Evolutionary conservation across 2,329 filamentous ascomycete species (phyloP), one percentile per base, ranked within the genome.

Genomic region (Conoideocrella luteorostrata): DNA sequence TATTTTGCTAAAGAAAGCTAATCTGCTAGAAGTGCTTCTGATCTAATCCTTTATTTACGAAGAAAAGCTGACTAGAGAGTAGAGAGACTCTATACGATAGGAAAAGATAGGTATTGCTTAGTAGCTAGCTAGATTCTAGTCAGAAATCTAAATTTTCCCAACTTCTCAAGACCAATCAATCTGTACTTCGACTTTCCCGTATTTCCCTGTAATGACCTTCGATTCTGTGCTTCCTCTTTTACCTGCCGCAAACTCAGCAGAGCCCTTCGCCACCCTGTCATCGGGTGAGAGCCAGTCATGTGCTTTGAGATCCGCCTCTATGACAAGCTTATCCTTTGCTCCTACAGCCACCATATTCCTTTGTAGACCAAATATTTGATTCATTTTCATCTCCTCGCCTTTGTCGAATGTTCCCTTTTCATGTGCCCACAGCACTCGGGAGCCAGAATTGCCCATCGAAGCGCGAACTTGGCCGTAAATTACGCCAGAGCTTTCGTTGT

Each of bases 151-250:
- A n/a, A n/a, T n/a, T n/a, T n/a, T n/a, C n/a, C n/a, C n/a, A n/a
- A n/a, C n/a, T n/a, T n/a, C n/a, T n/a, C n/a, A n/a, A n/a, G 0
- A 73, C 66, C 0, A 52, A 7, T 7, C 7, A 34, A 34, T 15
- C 30, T 10, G 9, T 15, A 61, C 29, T 35, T 52, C 3, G n/a
- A 34, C n/a, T 9, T 15, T 34, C 7, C 30, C 30, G 30, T 34
- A 34, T 15, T 34, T 17, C 6, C 30, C 30, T 11, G 7, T 11
- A 15, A 34, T 10, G 11, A 9, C 30, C 30, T 34, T 34, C 7
- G 7, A 13, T 34, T 15, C n/a, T 15, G 7, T 34, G 17, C 11
- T 9, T 34, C 30, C 30, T 15, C 17, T 15, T 17, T 36, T 36
- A 21, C 34, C 15, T 21, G 34, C 15, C 7, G 34, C 18, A 21